Evolutionary conservation across 495 filamentous ascomycete genomes (phyloP), one percentile per base, ranked within the genome.

Genomic region (Penicillium antarcticum): DNA sequence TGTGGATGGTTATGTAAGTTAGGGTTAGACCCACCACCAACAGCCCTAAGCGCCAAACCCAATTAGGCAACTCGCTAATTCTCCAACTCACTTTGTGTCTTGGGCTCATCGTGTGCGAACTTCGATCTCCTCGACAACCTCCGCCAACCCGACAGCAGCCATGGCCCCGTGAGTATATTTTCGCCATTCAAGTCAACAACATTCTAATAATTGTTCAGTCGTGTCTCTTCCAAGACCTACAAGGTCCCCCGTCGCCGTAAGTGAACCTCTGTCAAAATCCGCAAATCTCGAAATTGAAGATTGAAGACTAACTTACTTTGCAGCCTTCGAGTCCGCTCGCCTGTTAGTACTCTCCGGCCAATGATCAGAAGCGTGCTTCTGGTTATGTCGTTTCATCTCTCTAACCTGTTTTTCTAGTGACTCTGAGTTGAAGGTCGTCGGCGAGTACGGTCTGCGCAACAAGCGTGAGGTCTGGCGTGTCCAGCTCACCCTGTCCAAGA

Each of bases 401-500:
- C 70, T 70, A 73, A 73, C 58, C 51, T 45, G 21, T 58, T 59
- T 69, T 73, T 55, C 67, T 81, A 98, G 95, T 82, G 94, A 98
- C 82, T 88, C 91, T 67, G 94, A 98, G 79, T 80, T 98, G 79
- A 98, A 97, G 87, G 85, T 91, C 75, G 94, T 98, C 68, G 94
- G 94, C 76, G 94, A 97, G 81, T 98, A 92, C 80, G 94, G 94
- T 74, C 88, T 98, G 58, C 86, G 89, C 73, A 98, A 98, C 86
- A 98, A 98, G 91, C 92, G 94, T 79, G 94, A 98, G 82, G 95
- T 98, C 65, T 98, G 94, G 94, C 90, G 94, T 78, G 94, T 98
- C 67, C 86, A 89, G 85, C 88, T 97, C 75, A 96, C 92, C 56
- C 90, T 98, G 60, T 98, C 94, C 78, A 98, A 98, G 86, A 97